A percentile compares a stretch with the other conserved stretches of the same genome.
phyloP scores from a whole-genome alignment of 2,329 filamentous ascomycete genomes.

The Teratosphaeriaceae sp. region DNA sequence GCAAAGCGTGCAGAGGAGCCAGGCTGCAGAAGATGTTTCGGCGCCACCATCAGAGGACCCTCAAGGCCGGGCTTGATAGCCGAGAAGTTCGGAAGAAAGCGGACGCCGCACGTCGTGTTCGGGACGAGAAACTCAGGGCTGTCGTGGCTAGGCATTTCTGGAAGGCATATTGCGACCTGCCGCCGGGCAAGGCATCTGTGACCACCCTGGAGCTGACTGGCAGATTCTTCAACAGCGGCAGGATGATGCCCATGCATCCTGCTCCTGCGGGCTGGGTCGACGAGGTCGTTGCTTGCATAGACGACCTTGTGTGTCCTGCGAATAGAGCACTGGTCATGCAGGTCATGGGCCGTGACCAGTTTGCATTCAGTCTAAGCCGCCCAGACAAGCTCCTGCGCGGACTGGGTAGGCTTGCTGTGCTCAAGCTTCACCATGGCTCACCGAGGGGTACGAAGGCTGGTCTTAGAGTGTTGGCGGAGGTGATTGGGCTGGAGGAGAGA shows the following conservation, averaged over 20 bases:
- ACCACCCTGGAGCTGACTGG: slow-evolving; percentile 7
- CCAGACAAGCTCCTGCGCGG: background rate
- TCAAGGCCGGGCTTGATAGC: background rate
- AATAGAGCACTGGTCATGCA: slow-evolving; percentile 4
- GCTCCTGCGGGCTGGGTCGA: slow-evolving; percentile 8
- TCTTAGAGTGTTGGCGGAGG: slow-evolving; percentile 10
- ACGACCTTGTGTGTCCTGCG: slow-evolving; percentile 1
- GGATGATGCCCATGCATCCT: slow-evolving; percentile 7
- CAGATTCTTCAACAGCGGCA: slow-evolving; percentile 1
- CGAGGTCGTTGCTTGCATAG: slow-evolving; percentile 1
- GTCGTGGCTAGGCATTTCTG: slow-evolving; percentile 4
- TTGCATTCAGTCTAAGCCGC: background rate
- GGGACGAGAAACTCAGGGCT: background rate
- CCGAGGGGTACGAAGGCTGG: slow-evolving; percentile 3
- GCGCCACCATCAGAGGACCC: background rate
- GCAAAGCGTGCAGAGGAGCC: slow-evolving; percentile 1
- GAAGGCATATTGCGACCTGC: slow-evolving; percentile 11
- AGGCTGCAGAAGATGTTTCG: background rate
- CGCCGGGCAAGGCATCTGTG: background rate
- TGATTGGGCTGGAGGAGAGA: slow-evolving; percentile 9
- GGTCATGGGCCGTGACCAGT: background rate
- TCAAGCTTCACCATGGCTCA: slow-evolving; percentile 4
- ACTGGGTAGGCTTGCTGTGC: slow-evolving; percentile 7
- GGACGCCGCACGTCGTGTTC: no score
- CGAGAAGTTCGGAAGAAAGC: background rate